Percentiles rank a stretch among this genome's conserved stretches.
phyloP scores from a whole-genome alignment of 2,329 filamentous ascomycete species.

The Fusarium pseudonygamai region DNA sequence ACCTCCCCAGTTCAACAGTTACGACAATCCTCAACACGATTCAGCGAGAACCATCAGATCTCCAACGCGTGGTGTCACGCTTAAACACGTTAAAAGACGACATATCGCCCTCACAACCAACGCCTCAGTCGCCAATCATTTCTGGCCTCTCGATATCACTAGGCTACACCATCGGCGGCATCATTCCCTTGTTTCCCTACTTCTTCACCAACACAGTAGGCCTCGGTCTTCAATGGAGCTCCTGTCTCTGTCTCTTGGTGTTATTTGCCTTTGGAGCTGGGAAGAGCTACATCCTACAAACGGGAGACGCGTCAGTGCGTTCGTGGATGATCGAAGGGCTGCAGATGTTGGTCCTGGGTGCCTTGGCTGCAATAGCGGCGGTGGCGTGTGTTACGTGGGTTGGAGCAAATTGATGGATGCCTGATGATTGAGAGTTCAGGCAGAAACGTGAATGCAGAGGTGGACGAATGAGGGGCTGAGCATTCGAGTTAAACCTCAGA shows the following conservation, averaged over 20 bases:
- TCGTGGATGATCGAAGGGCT: constrained; percentile 44
- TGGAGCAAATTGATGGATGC: background rate
- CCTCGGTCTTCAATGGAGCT: constrained; percentile 61
- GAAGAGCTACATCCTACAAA: constrained; percentile 57
- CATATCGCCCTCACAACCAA: background rate
- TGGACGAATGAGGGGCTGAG: background rate
- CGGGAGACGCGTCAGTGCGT: constrained; percentile 7
- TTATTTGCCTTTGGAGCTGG: constrained; percentile 66
- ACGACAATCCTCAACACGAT: constrained; percentile 41
- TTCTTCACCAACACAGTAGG: constrained; percentile 58
- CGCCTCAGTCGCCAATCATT: constrained; percentile 49
- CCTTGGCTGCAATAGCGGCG: constrained; percentile 46
- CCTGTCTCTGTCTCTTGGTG: constrained; percentile 62
- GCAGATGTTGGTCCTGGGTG: constrained; percentile 49
- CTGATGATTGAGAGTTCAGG: background rate
- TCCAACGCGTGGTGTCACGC: constrained; percentile 32
- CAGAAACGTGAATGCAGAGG: accelerated
- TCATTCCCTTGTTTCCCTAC: constrained; percentile 71
- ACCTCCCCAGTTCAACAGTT: constrained; percentile 37
- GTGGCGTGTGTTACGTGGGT: constrained; percentile 45
- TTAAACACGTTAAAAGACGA: constrained; percentile 32
- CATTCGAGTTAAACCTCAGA: background rate
- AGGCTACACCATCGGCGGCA: constrained; percentile 70
- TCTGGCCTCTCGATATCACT: constrained; percentile 68
- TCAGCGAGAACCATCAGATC: constrained; percentile 44